Conservation (phyloP, 2,329 filamentous ascomycete genomes). For the Clonostachys rosea region DNA sequence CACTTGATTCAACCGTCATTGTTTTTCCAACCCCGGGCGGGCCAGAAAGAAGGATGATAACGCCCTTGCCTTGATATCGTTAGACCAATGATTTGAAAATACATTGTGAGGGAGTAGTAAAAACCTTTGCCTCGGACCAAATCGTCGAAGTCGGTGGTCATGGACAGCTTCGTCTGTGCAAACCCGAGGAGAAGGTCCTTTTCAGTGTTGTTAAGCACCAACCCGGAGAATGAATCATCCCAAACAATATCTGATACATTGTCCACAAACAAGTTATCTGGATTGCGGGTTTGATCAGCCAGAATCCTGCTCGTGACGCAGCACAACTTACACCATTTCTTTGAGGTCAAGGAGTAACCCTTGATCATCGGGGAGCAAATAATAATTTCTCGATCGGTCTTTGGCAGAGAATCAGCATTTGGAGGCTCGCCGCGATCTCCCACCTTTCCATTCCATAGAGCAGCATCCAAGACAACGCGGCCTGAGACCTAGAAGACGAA, state of each 20-base stretch:
- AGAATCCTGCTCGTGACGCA: background rate
- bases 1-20: slow-evolving; percentile 35
- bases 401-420: too few species aligned
- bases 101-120: slow-evolving; percentile 14
- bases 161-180: slow-evolving; percentile 36
- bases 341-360: background rate
- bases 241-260: slow-evolving; percentile 33
- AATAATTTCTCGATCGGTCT: background rate
- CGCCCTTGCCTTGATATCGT: slow-evolving; percentile 25
- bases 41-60: slow-evolving; percentile 43
- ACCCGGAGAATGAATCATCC: slow-evolving; percentile 38
- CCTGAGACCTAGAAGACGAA: too few species aligned
- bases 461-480: too few species aligned
- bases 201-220: slow-evolving; percentile 41
- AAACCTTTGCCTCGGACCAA: slow-evolving; percentile 45
- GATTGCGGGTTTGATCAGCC: slow-evolving; percentile 10
- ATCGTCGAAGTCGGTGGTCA: slow-evolving; percentile 34
- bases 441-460: too few species aligned
- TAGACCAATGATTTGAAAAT: slow-evolving; percentile 14
- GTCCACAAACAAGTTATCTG: slow-evolving; percentile 29
- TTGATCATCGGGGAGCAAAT: background rate
- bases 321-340: background rate
- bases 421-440: too few species aligned
- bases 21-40: slow-evolving; percentile 46
- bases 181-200: slow-evolving; percentile 40